Evolutionary conservation across 2,329 filamentous ascomycete species (phyloP).

Genomic region (Cladobotryum mycophilum): DNA sequence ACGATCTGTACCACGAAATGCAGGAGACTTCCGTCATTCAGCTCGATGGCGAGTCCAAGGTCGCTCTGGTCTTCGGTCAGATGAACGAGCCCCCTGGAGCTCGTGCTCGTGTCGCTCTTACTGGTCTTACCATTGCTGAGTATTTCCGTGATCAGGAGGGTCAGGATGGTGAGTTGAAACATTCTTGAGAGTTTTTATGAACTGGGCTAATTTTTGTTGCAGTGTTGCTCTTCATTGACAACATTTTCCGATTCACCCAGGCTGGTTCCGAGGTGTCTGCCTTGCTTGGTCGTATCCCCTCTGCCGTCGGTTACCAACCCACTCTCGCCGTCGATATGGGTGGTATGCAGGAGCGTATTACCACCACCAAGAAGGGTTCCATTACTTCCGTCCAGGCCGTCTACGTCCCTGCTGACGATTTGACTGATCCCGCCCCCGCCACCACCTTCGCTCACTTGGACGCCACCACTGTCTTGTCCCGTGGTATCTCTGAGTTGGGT

Average conservation of each 20-base stretch:
- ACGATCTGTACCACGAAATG: slow-evolving; percentile 99
- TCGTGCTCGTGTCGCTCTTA: slow-evolving; percentile 98
- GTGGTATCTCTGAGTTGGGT: slow-evolving; percentile 99
- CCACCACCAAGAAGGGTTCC: slow-evolving; percentile 98
- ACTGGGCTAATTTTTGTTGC: slow-evolving; percentile 6
- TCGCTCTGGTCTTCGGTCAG: slow-evolving; percentile 98
- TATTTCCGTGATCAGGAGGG: slow-evolving; percentile 73
- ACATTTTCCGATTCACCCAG: slow-evolving; percentile 99
- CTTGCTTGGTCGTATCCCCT: slow-evolving; percentile 98
- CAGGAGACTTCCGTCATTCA: slow-evolving; percentile 99
- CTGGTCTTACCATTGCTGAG: slow-evolving; percentile 74
- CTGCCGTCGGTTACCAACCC: slow-evolving; percentile 99
- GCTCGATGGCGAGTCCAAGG: slow-evolving; percentile 98
- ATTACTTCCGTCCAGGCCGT: slow-evolving; percentile 99
- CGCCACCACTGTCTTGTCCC: slow-evolving; percentile 99
- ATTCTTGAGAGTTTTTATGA: not conserved
- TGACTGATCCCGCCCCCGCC: slow-evolving; percentile 98
- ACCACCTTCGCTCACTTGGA: slow-evolving; percentile 99
- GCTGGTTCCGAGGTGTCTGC: slow-evolving; percentile 99
- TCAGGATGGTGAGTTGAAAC: slow-evolving; percentile 66
- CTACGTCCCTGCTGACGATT: slow-evolving; percentile 99
- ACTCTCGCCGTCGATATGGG: slow-evolving; percentile 98
- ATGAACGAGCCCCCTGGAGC: slow-evolving; percentile 99
- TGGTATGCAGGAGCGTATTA: slow-evolving; percentile 99
- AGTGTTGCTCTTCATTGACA: slow-evolving; percentile 99